A percentile compares a stretch with the other conserved stretches of the same genome.
phyloP scores from a whole-genome alignment of 1,284 basidiomycete species.

The Ganoderma multipileum region DNA sequence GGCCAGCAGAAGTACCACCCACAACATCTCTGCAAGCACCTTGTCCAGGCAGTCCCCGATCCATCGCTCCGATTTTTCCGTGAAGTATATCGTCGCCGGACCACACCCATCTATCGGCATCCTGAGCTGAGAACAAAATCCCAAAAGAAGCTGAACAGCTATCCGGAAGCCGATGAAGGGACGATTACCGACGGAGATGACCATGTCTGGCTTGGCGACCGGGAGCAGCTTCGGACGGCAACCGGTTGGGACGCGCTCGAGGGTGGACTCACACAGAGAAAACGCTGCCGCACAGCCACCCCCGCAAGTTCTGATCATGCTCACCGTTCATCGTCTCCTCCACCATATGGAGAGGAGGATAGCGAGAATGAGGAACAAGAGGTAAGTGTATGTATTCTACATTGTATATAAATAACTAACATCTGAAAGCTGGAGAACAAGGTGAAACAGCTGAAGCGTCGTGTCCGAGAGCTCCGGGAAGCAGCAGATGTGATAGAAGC shows the following conservation, averaged over 20 bases:
- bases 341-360: neutral
- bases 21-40: constrained; percentile 29
- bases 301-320: neutral
- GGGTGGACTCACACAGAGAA: neutral
- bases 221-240: neutral
- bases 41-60: constrained; percentile 19
- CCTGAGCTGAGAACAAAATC: neutral
- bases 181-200: neutral
- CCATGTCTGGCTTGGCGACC: neutral
- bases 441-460: neutral
- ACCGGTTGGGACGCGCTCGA: neutral
- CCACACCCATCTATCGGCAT: neutral
- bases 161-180: neutral
- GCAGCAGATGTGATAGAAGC: neutral
- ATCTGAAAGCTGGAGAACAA: neutral
- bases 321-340: neutral
- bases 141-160: neutral
- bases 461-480: neutral
- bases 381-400: neutral
- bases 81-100: neutral
- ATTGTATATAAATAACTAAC: neutral
- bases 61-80: neutral
- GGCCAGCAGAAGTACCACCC: constrained; percentile 30
- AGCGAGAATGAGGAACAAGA: neutral
- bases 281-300: neutral